Evolutionary conservation across 192 early-diverging fungal genomes (phyloP).

Genomic region (Pecoramyces ruminantium): DNA sequence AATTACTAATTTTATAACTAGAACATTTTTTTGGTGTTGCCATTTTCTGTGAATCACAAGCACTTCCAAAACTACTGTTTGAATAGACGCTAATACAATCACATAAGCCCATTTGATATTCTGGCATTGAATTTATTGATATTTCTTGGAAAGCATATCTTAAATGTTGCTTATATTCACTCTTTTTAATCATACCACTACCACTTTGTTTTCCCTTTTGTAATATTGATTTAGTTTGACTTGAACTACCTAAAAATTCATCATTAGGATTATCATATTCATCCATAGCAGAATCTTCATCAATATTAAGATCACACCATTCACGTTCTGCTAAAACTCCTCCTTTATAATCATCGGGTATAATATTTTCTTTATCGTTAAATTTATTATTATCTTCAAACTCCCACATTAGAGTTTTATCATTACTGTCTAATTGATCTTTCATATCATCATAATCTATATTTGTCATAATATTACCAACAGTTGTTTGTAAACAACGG

Average conservation of each 20-base stretch:
- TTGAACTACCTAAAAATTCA: no score
- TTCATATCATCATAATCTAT: neutral
- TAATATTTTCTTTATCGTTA: neutral
- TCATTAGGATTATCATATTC: neutral
- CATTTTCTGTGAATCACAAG: neutral
- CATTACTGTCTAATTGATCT: neutral
- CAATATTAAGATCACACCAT: neutral
- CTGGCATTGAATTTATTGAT: neutral
- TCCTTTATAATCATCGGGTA: neutral
- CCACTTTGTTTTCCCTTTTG: neutral
- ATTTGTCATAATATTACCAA: neutral
- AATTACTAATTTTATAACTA: neutral
- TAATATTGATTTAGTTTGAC: neutral
- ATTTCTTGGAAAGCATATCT: neutral
- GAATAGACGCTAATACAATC: neutral
- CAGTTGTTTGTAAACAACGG: neutral
- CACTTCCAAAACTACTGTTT: neutral
- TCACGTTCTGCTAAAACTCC: neutral
- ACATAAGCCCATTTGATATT: neutral
- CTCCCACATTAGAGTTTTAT: neutral
- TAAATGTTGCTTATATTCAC: neutral
- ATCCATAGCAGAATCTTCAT: neutral
- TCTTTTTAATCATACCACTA: neutral
- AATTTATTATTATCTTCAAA: neutral
- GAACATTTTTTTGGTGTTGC: neutral